Evolutionary conservation across 148 eudicot genomes (phyloP), one percentile per base, ranked within the genome.

Genomic region (Chenopodium berlandieri): DNA sequence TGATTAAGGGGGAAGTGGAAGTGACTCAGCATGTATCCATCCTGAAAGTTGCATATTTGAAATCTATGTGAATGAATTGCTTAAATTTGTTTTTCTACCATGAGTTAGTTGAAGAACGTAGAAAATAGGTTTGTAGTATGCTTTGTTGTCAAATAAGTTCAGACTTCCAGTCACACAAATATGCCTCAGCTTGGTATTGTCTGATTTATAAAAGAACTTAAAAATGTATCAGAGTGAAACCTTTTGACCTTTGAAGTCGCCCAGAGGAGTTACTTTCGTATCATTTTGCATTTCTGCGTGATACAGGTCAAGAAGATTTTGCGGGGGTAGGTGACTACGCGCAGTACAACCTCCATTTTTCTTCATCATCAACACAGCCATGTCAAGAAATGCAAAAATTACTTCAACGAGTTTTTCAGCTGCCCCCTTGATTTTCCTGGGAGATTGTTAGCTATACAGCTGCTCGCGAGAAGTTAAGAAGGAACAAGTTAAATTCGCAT

Each of bases 291-390:
- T 69, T 80, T 31, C 50, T 82, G 74, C 44, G 76, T 81, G 82
- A 22, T 80, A 83, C 93, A 92, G 95, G 89, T 88, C 63, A 92
- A 90, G 89, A 89, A 79, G 81, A 85, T 86, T 73, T 88, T 89
- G 60, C 85, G 47, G 47, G 80, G 81, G 47, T 72, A 79, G 78
- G 70, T 27, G 44, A 40, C 44, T 40, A 40, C 8, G 44, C 44
- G 32, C 58, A 79, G 65, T 14, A 23, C 14, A 30, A 7, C 44
- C 40, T 77, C 46, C 31, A 19, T 30, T 37, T 40, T 46, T 19
- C 56, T 50, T 64, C 25, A 50, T 65, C 23, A 7, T 68, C 37
- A 23, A 27, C 27, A 54, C 54, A 12, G 78, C 60, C 71, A n/a
- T 82, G 22, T 54, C 48, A 25, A 25, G 63, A 27, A 3, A 64